phyloP scores from a whole-genome alignment of 176 grass and related monocot genomes.

The Oryza nivara region DNA sequence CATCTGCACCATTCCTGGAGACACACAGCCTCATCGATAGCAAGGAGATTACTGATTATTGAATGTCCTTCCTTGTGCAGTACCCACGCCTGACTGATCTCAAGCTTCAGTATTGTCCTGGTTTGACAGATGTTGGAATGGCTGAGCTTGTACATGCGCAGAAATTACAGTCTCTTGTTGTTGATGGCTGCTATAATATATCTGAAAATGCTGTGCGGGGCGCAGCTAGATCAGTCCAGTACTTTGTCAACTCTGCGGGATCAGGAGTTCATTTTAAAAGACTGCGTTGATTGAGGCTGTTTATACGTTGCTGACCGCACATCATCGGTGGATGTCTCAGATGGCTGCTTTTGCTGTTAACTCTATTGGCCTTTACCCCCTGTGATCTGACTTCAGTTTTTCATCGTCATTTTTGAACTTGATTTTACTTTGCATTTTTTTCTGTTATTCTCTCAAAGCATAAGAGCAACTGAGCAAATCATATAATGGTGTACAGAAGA shows the following conservation, averaged over 20 bases:
- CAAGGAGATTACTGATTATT: constrained; percentile 42
- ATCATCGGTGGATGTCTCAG: too few species aligned
- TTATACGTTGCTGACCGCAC: too few species aligned
- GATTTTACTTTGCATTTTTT: too few species aligned
- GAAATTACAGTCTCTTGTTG: constrained; percentile 50
- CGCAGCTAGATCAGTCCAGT: constrained; percentile 46
- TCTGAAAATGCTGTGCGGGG: constrained; percentile 50
- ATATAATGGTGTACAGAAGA: too few species aligned
- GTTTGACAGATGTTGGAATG: constrained; percentile 54
- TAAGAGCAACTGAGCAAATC: too few species aligned
- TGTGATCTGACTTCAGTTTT: too few species aligned
- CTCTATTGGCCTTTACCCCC: accelerated
- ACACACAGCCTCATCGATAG: constrained; percentile 39
- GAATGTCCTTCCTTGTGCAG: constrained; percentile 36
- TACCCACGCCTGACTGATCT: constrained; percentile 47
- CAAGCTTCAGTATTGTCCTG: constrained; percentile 39
- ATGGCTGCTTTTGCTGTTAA: too few species aligned
- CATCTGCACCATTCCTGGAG: constrained; percentile 40
- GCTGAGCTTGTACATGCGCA: constrained; percentile 6
- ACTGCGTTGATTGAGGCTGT: too few species aligned
- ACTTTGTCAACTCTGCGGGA: neutral
- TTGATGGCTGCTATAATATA: constrained; percentile 47
- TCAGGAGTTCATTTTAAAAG: too few species aligned
- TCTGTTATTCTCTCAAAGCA: too few species aligned
- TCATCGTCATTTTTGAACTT: too few species aligned